Conservation (phyloP, 352 stramenopile species). For the Globisporangium heterothallicum region DNA sequence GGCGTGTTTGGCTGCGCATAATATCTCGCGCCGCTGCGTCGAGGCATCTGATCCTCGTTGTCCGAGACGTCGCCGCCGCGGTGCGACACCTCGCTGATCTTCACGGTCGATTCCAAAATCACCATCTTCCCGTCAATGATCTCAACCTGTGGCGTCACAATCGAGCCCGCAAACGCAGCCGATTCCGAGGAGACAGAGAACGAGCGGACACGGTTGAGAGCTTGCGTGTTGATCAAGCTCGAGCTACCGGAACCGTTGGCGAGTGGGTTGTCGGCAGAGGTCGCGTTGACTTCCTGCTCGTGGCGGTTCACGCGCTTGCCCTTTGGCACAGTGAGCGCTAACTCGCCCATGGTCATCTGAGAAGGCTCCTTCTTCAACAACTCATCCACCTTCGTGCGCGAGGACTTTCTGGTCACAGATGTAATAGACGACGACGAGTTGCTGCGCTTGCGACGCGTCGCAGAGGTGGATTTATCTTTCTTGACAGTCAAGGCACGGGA, state of each 20-base stretch:
- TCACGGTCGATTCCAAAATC: slow-evolving; percentile 63
- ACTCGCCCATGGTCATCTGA: slow-evolving; percentile 82
- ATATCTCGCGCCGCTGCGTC: slow-evolving; percentile 33
- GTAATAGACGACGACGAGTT: slow-evolving; percentile 45
- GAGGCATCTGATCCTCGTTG: slow-evolving; percentile 19
- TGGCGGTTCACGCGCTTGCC: slow-evolving; percentile 48
- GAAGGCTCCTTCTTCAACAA: slow-evolving; percentile 65
- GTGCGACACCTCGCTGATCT: slow-evolving; percentile 41
- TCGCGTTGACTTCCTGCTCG: slow-evolving; percentile 46
- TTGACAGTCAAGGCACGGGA: slow-evolving; percentile 23
- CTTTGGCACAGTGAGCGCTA: slow-evolving; percentile 71
- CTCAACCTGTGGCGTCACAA: slow-evolving; percentile 73
- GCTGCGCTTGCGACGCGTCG: slow-evolving; percentile 42
- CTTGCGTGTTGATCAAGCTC: slow-evolving; percentile 30
- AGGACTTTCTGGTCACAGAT: slow-evolving; percentile 20
- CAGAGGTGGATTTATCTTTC: slow-evolving; percentile 21
- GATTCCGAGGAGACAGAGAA: slow-evolving; percentile 63
- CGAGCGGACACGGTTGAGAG: slow-evolving; percentile 47
- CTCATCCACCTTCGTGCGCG: slow-evolving; percentile 47
- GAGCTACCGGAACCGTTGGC: slow-evolving; percentile 12
- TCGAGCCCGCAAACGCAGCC: slow-evolving; percentile 48
- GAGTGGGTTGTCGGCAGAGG: slow-evolving; percentile 20
- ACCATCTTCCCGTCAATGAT: slow-evolving; percentile 87
- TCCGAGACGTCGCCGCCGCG: slow-evolving; percentile 26
- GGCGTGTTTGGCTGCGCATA: slow-evolving; percentile 36